Conservation (phyloP, 805 yeast genomes). For the Priceomyces melissophilus region DNA sequence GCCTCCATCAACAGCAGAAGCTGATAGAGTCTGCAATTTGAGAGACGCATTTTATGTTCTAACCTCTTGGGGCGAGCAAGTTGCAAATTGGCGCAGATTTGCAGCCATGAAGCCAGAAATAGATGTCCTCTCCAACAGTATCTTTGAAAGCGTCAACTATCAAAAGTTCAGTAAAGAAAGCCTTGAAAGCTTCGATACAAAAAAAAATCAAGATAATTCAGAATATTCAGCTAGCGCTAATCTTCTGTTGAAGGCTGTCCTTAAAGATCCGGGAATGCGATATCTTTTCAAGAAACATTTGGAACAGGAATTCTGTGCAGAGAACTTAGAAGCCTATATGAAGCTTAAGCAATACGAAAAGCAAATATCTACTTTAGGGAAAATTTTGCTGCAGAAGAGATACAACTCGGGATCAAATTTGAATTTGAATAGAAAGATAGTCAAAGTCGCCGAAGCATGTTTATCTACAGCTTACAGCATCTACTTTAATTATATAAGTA, state of each 20-base stretch:
- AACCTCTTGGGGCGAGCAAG: constrained; percentile 39
- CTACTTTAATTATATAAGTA: constrained; percentile 60
- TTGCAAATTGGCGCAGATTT: constrained; percentile 31
- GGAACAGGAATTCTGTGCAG: constrained; percentile 62
- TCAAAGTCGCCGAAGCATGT: constrained; percentile 47
- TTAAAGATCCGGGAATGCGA: constrained; percentile 74
- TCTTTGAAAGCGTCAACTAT: constrained; percentile 2
- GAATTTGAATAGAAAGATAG: constrained; percentile 2
- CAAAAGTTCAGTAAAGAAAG: constrained; percentile 1
- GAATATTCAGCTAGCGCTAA: not conserved
- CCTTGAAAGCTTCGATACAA: constrained; percentile 1
- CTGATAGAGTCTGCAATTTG: constrained; percentile 22
- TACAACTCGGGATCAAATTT: not conserved
- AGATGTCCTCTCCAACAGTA: not conserved
- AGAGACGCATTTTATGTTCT: constrained; percentile 43
- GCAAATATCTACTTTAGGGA: constrained; percentile 42
- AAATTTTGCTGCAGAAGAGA: constrained; percentile 24
- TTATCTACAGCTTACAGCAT: constrained; percentile 60
- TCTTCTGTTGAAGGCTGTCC: constrained; percentile 36
- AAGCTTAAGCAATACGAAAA: constrained; percentile 54
- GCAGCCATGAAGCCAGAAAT: constrained; percentile 8
- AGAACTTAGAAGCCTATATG: constrained; percentile 69
- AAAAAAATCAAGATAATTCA: not conserved
- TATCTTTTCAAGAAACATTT: constrained; percentile 66
- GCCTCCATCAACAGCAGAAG: constrained; percentile 30